Base-by-base conservation (phyloP, 805 yeast genomes). In the Brettanomyces nanus region DNA sequence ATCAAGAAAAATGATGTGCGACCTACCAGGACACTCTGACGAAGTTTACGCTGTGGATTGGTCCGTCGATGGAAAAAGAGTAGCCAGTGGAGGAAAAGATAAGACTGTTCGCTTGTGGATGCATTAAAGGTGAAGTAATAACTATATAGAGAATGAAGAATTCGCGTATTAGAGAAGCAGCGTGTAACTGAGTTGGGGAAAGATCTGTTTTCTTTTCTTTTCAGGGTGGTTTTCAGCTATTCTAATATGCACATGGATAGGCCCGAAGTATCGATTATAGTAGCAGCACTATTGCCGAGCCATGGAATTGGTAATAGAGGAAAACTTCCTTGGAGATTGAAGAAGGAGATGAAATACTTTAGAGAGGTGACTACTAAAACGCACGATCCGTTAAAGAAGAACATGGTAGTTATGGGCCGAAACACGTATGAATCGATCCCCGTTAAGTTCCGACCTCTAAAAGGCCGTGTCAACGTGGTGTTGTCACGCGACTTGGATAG, bases 11-110 rank as follows among this genome's bases (percentile, higher is more conserved):
- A 65, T 92, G 39, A 73, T 77, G 41, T 85, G 81, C 14, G 98
- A 92, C 60, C 71, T 92, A 41, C 98, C 98, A 0, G 98, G 98
- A 1, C 98, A 92, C 56, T 66, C 79, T 13, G 98, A 92, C 54
- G 98, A 92, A 62, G 95, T 92, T 1, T 92, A 76, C 56, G 94
- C 97, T 0, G 96, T 92, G 4, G 98, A 92, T 53, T 92, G 98
- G 98, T 85, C 96, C 65, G 77, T 82, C 39, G 98, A 92, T 57
- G 98, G 98, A 33, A 75, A 74, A 46, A 71, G 80, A 47, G 97
- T 92, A 10, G 95, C 90, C n/a, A 85, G 96, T 57, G 98, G 97
- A 17, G 97, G 98, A 37, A 89, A 87, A 56, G 98, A 92, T 59
- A 92, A 89, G 59, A 82, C 82, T 71, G 87, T 92, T 19, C 72